Base-by-base conservation (phyloP, 202 grass and related monocot species). In the Saccharum hybrid region DNA sequence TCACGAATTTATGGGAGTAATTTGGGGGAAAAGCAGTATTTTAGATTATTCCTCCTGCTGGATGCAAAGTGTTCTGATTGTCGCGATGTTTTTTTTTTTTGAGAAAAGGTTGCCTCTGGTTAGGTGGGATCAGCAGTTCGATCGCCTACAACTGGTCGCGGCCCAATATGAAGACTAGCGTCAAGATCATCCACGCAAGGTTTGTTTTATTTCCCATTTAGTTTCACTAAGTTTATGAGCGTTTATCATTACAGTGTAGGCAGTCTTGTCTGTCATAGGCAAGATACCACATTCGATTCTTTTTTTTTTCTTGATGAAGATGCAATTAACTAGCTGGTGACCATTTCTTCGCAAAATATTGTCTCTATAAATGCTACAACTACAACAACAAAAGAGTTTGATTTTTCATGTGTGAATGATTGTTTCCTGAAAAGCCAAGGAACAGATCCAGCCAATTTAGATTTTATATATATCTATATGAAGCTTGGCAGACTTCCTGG, bases 101-200 rank as follows among this genome's bases (percentile, higher is more conserved):
- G 71, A 4, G 66, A 40, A 82, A 71, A 96, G 96, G 96, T 15
- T 88, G 88, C 82, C 91, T 99, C 37, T 99, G 93, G 96, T 88
- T 99, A 14, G 94, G 84, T 66, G 93, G 91, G 71, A 96, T 99
- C 66, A 83, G 52, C 41, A 71, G 93, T 79, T 99, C 93, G 19
- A 92, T 99, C 63, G 96, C 96, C 8, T 99, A 96, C 89, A 99
- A 99, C 78, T 99, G 96, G 93, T 94, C 93, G 72, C 82, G 83
- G 31, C 96, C 93, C 73, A 86, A 89, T 36, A 95, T 98, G 96
- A 99, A 99, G 81, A 79, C 91, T 28, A 99, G 93, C 82, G 93
- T 99, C 75, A 99, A 99, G 91, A 83, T 99, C 80, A 99, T 99
- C 77, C 96, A 99, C 75, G 96, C 96, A 11, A 99, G 96, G 96